A percentile compares a stretch with the other conserved stretches of the same genome.
phyloP scores from a whole-genome alignment of 2,329 filamentous ascomycete genomes.

The Aphanocladium album region DNA sequence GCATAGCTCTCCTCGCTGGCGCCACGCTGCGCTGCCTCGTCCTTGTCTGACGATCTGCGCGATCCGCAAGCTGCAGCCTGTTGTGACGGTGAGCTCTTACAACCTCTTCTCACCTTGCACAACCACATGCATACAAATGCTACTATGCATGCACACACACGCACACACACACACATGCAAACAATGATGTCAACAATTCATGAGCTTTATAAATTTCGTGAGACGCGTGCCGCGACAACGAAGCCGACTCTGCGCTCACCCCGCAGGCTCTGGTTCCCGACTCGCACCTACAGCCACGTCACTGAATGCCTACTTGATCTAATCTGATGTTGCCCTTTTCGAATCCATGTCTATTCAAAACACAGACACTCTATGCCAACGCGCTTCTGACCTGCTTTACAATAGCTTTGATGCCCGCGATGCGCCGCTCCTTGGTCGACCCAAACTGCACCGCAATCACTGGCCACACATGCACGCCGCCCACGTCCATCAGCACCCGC shows the following conservation, averaged over 20 bases:
- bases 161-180: background rate
- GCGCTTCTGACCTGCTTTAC: constrained; percentile 33
- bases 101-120: constrained; percentile 1
- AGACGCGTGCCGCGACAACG: constrained; percentile 32
- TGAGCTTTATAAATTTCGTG: constrained; percentile 29
- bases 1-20: no score
- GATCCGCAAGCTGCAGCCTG: background rate
- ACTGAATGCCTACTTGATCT: constrained; percentile 56
- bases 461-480: constrained; percentile 77
- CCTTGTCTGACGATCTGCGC: no score
- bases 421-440: constrained; percentile 41
- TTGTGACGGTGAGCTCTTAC: background rate
- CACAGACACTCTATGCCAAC: constrained; percentile 10
- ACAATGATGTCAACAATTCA: constrained; percentile 36
- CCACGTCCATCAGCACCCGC: constrained; percentile 55
- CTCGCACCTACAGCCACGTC: constrained; percentile 22
- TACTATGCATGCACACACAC: background rate
- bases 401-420: constrained; percentile 45
- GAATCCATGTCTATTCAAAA: constrained; percentile 12
- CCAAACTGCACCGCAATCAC: constrained; percentile 60
- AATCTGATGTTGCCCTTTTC: constrained; percentile 45
- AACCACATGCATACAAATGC: background rate
- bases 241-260: constrained; percentile 40
- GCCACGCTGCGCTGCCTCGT: no score
- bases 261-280: constrained; percentile 41